These are phyloP conservation scores for Fragaria vesca DNA, from an alignment of 306 rosid species.

Conservation along the genomic window DNA sequence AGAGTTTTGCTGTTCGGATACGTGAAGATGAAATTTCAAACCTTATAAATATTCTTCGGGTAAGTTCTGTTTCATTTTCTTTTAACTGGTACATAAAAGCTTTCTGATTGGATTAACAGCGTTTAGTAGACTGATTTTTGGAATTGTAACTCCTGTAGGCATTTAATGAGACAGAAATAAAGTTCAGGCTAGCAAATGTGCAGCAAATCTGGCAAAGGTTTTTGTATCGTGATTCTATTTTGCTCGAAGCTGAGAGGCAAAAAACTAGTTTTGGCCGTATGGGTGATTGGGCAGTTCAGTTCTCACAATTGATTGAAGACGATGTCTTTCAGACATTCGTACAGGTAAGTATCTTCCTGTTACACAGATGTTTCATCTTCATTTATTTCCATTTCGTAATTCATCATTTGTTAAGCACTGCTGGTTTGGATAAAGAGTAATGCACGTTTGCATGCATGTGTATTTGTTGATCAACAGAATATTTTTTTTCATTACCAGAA, in stretches of 20 bases:
- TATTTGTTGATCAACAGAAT: background rate
- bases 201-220: slow-evolving; percentile 85
- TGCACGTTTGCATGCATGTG: background rate
- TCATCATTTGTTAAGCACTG: background rate
- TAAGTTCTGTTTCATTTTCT: slow-evolving; percentile 18
- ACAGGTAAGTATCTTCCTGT: slow-evolving; percentile 50
- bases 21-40: slow-evolving; percentile 76
- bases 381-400: background rate
- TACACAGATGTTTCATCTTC: background rate
- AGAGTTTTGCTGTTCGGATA: slow-evolving; percentile 82
- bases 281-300: slow-evolving; percentile 71
- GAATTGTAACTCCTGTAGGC: slow-evolving; percentile 43
- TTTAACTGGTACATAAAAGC: slow-evolving; percentile 1
- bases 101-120: slow-evolving; percentile 11
- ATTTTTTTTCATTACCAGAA: background rate
- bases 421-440: background rate
- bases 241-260: slow-evolving; percentile 94
- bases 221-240: slow-evolving; percentile 66
- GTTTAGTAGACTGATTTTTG: slow-evolving; percentile 25
- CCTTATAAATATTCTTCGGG: slow-evolving; percentile 70
- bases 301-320: slow-evolving; percentile 54
- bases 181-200: slow-evolving; percentile 67
- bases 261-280: slow-evolving; percentile 41
- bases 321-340: slow-evolving; percentile 66
- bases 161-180: slow-evolving; percentile 68